Evolutionary conservation across 495 filamentous ascomycete species (phyloP), one percentile per base, ranked within the genome.

Genomic region (Aspergillus panamensis): DNA sequence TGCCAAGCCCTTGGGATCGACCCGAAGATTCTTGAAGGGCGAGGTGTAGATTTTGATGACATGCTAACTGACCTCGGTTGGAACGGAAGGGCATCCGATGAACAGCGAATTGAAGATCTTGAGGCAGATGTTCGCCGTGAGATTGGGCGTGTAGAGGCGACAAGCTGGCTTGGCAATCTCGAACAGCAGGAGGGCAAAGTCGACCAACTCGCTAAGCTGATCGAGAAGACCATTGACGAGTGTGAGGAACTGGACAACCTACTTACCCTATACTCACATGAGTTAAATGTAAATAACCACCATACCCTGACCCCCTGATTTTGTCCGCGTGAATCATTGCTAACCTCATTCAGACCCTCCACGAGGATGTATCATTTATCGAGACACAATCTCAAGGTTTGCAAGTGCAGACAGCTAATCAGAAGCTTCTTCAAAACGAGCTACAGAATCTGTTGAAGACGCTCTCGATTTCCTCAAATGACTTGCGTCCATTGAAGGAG

Each of bases 371-470:
- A 44, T 85, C 92, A 6, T 97, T 93, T 66, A 97, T 98, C 51
- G 94, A 98, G 75, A 90, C 95, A 8, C 94, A 97, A 68, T 91
- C 90, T 6, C 92, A 97, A 73, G 95, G 94, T 73, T 72, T 98
- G 20, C 95, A 97, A 66, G 92, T 98, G 17, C 93, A 97, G 69
- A 91, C 93, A 17, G 92, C 95, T 19, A 98, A 98, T 65, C 95
- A 98, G 72, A 96, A 95, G 73, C 82, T 96, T 32, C 81, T 98
- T 25, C 90, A 92, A 66, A 89, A 84, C 45, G 94, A 98, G 69
- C 78, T 98, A 4, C 83, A 92, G 62, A 80, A 77, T 6, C 75
- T 98, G 16, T 77, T 98, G 43, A 84, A 89, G 49, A 96, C 88
- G 0, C 90, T 96, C 43, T 92, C 90, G 14, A 96, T 97, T 30